Conservation (phyloP, 2,329 filamentous ascomycete genomes). For the Fusarium sp. region DNA sequence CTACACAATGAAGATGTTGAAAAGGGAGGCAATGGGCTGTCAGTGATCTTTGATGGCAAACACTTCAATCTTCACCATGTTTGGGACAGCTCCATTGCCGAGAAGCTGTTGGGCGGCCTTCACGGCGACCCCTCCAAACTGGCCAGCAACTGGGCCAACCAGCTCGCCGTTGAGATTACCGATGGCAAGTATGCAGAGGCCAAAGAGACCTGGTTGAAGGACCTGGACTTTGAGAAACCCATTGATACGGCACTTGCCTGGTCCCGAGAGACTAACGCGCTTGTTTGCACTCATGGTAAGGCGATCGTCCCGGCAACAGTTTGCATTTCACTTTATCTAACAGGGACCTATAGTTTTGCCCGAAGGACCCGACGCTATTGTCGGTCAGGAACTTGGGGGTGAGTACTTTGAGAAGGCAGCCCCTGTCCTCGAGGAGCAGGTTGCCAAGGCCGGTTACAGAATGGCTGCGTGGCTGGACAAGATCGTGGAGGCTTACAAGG, state of each 20-base stretch:
- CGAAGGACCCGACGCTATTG: slow-evolving; percentile 68
- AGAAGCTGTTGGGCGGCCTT: slow-evolving; percentile 70
- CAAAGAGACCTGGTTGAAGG: slow-evolving; percentile 66
- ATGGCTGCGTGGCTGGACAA: slow-evolving; percentile 75
- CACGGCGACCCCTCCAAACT: slow-evolving; percentile 61
- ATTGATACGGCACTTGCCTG: slow-evolving; percentile 69
- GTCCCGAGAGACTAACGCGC: slow-evolving; percentile 72
- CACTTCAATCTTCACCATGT: slow-evolving; percentile 76
- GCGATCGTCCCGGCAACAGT: slow-evolving; percentile 18
- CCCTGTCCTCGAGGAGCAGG: slow-evolving; percentile 72
- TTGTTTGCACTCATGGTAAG: slow-evolving; percentile 71
- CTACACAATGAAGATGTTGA: slow-evolving; percentile 73
- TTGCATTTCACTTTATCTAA: slow-evolving; percentile 31
- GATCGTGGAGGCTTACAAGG: slow-evolving; percentile 60
- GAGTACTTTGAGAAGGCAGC: slow-evolving; percentile 73
- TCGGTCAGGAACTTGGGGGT: slow-evolving; percentile 69
- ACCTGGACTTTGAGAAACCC: slow-evolving; percentile 66
- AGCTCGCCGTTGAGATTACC: slow-evolving; percentile 65
- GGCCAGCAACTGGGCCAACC: slow-evolving; percentile 67
- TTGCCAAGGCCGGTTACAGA: slow-evolving; percentile 76
- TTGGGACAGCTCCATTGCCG: slow-evolving; percentile 78
- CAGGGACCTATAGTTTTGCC: slow-evolving; percentile 64
- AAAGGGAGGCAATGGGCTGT: slow-evolving; percentile 75
- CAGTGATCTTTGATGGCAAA: slow-evolving; percentile 69
- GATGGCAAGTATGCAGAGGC: slow-evolving; percentile 65